Evolutionary conservation across 148 eudicot species (phyloP).

Genomic region (Amaranthus palmeri): DNA sequence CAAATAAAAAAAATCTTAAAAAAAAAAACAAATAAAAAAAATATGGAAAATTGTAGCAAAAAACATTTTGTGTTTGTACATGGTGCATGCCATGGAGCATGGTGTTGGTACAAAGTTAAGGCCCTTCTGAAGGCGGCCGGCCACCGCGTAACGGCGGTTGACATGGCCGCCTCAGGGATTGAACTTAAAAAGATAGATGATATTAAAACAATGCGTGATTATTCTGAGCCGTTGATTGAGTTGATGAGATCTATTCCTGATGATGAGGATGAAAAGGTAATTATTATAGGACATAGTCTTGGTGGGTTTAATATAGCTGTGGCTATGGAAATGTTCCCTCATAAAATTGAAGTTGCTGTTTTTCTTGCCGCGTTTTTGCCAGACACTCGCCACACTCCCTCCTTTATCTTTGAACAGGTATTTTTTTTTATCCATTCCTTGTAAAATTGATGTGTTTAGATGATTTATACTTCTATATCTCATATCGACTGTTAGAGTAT

Average conservation of each 20-base stretch:
- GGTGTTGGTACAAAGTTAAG: conserved; percentile 45
- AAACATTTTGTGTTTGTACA: conserved; percentile 39
- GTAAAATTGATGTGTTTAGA: no score
- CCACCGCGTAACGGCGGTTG: conserved; percentile 32
- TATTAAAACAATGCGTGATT: conserved; percentile 27
- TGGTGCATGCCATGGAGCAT: conserved; percentile 37
- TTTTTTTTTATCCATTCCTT: neutral
- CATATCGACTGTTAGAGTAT: no score
- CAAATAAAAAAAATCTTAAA: no score
- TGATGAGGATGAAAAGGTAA: conserved; percentile 23
- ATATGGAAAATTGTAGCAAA: neutral
- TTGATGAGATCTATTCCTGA: conserved; percentile 17
- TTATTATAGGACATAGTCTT: conserved; percentile 39
- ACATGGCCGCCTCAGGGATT: conserved; percentile 32
- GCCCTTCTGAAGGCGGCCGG: conserved; percentile 22
- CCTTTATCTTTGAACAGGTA: conserved; percentile 30
- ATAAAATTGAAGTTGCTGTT: conserved; percentile 31
- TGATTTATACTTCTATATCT: no score
- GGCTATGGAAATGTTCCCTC: conserved; percentile 25
- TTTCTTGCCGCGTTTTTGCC: conserved; percentile 36
- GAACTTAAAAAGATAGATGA: conserved; percentile 10
- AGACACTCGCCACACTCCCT: conserved; percentile 24
- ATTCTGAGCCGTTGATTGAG: conserved; percentile 26
- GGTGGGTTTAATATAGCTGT: conserved; percentile 30
- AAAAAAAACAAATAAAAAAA: no score